phyloP scores from a whole-genome alignment of 2,329 filamentous ascomycete species.

The Sporothrix humicola region DNA sequence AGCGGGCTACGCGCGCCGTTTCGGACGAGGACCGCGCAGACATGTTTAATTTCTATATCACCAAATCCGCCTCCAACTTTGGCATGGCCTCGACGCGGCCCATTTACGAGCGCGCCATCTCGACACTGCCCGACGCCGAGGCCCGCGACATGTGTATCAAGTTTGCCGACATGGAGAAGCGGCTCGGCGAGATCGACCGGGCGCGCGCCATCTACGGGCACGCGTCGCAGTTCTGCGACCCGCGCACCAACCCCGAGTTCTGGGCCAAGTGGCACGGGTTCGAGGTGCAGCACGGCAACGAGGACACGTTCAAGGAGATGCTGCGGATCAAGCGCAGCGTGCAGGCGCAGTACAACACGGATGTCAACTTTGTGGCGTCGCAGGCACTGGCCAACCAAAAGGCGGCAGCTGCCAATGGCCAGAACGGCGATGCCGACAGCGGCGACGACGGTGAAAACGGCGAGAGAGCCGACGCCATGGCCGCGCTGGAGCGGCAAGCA shows the following conservation, averaged over 20 bases:
- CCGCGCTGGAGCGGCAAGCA: constrained; percentile 84
- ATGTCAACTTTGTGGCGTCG: constrained; percentile 97
- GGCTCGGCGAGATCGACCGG: constrained; percentile 74
- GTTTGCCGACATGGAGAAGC: constrained; percentile 73
- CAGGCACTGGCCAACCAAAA: constrained; percentile 87
- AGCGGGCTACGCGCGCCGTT: constrained; percentile 92
- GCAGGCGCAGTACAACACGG: constrained; percentile 97
- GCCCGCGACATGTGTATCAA: constrained; percentile 98
- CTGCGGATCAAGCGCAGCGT: constrained; percentile 95
- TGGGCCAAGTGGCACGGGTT: constrained; percentile 98
- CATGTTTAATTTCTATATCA: constrained; percentile 99
- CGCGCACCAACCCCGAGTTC: constrained; percentile 84
- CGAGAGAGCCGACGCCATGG: constrained; percentile 78
- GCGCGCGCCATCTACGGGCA: constrained; percentile 96
- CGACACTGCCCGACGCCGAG: constrained; percentile 88
- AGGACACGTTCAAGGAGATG: constrained; percentile 99
- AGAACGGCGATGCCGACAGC: constrained; percentile 48
- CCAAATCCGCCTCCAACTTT: constrained; percentile 86
- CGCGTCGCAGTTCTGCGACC: constrained; percentile 96
- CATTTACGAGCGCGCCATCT: constrained; percentile 96
- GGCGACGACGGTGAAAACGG: constrained; percentile 53
- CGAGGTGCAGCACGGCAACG: constrained; percentile 96
- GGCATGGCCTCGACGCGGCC: constrained; percentile 91
- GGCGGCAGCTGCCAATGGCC: constrained; percentile 45
- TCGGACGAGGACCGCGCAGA: constrained; percentile 92